Base-by-base conservation (phyloP, 257 asterid genomes). In the Haberlea rhodopensis region DNA sequence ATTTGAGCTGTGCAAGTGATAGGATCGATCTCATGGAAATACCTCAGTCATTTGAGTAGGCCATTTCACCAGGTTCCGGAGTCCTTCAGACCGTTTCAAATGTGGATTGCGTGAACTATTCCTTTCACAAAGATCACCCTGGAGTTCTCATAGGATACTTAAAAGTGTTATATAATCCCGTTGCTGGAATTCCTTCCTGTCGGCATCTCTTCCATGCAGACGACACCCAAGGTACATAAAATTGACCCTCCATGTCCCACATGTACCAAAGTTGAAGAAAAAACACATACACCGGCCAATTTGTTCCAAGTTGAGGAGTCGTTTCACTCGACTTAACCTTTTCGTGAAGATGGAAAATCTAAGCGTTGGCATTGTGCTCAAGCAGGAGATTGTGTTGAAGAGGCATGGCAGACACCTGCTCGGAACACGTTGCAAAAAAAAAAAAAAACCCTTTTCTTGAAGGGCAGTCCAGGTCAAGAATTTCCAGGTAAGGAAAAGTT, bases 101-200 rank as follows among this genome's bases (percentile, higher is more conserved):
- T 81, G 84, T 22, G 78, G 80, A 53, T 73, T 81, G 68, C 78
- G 87, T 5, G 82, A 78, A 70, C 74, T 84, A 76, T 74, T 73
- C 57, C 87, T 81, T 31, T 78, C 82, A 7, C 87, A 81, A 46
- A 81, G 87, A 59, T 81, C 87, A 0, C 87, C 87, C 25, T 81
- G 82, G 87, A 81, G 87, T 63, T 78, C 84, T 21, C 72, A 74
- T 21, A 72, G 84, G 22, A 81, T 81, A 18, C 80, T 78, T 15
- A 69, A 81, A 65, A 81, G 80, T 49, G 81, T n/a, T 78, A 10
- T 84, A 81, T 67, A 81, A 78, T 84, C 87, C 87, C 0, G 76
- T 81, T 67, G 78, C 87, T n/a, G 87, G 87, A 53, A 80, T 81
- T 49, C 84, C 78, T 28, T 76, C 87, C 16, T 81, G 87, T 48